Conservation (phyloP, 2,329 filamentous ascomycete species). For the Xylariaceae sp. region DNA sequence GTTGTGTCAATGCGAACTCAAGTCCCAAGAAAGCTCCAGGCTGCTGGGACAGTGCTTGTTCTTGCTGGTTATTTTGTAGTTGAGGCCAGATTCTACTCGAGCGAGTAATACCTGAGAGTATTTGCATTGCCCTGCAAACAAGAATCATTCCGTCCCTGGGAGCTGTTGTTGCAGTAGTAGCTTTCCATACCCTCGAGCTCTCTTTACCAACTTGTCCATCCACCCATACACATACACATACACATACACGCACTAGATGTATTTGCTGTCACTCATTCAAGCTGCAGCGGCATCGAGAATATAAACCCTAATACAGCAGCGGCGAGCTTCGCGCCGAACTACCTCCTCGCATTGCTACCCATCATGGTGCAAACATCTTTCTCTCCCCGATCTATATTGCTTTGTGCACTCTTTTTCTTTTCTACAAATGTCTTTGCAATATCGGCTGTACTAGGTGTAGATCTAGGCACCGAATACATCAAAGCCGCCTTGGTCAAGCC, state of each 20-base stretch:
- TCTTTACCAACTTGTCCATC: too few relatives aligned
- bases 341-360: conserved; percentile 20
- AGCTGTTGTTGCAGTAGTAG: too few relatives aligned
- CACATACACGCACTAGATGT: background rate
- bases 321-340: conserved; percentile 25
- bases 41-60: background rate
- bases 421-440: conserved; percentile 47
- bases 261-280: conserved; percentile 1
- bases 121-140: too few relatives aligned
- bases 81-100: conserved; percentile 14
- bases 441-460: conserved; percentile 82
- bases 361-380: conserved; percentile 33
- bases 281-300: too few relatives aligned
- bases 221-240: too few relatives aligned
- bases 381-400: conserved; percentile 32
- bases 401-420: conserved; percentile 38
- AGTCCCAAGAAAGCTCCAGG: too few relatives aligned
- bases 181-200: too few relatives aligned
- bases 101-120: too few relatives aligned
- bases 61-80: conserved; percentile 4
- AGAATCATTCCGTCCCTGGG: too few relatives aligned
- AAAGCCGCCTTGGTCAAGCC: conserved; percentile 96
- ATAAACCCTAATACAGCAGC: too few relatives aligned
- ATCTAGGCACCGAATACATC: conserved; percentile 94
- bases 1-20: conserved; percentile 1